These are phyloP conservation scores for Eucalyptus shirleyi DNA, from an alignment of 345 rosid species.

Conservation along the genomic window DNA sequence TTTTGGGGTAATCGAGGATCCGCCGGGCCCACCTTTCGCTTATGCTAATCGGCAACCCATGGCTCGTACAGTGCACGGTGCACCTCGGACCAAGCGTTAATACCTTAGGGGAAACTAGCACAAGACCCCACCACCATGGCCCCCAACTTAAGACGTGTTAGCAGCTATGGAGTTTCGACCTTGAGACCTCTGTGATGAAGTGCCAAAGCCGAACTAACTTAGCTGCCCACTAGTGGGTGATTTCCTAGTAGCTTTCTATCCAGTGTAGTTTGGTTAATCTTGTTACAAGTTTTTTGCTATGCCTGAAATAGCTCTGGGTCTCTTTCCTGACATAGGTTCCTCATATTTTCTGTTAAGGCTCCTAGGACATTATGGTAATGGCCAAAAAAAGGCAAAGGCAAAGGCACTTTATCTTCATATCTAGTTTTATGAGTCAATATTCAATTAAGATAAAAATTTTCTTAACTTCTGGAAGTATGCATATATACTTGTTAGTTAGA, in stretches of 20 bases:
- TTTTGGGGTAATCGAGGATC: no score
- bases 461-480: background rate
- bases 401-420: background rate
- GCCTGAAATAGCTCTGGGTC: constrained; percentile 80
- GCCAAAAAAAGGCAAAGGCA: background rate
- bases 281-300: constrained; percentile 67
- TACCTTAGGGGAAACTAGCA: no score
- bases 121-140: no score
- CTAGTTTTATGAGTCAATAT: background rate
- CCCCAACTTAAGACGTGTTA: no score
- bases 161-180: no score
- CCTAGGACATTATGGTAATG: constrained; percentile 67
- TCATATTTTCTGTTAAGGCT: constrained; percentile 79
- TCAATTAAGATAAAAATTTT: background rate
- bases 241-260: background rate
- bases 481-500: background rate
- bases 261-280: background rate
- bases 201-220: no score
- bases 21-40: no score
- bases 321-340: constrained; percentile 76
- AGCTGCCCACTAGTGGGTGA: no score
- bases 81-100: no score
- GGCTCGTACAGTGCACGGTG: no score
- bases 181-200: no score
- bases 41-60: no score